Conservation (phyloP, 495 filamentous ascomycete species). For the Penicillium pancosmium region DNA sequence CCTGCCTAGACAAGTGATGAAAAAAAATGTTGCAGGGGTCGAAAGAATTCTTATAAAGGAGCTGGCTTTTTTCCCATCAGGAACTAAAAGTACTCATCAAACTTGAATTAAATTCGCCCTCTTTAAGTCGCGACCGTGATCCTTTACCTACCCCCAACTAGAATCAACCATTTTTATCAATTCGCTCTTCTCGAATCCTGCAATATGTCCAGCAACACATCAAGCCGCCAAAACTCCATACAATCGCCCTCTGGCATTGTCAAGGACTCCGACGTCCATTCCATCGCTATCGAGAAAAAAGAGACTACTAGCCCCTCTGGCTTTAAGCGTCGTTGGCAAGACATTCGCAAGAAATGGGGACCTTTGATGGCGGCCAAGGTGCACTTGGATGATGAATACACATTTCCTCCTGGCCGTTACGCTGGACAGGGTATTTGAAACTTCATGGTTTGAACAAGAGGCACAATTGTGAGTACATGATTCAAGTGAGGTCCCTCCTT, state of each 20-base stretch:
- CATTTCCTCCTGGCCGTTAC: slow-evolving; percentile 31
- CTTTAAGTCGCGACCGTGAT: no score
- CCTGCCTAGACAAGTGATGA: background rate
- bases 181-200: background rate
- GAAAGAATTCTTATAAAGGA: background rate
- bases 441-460: background rate
- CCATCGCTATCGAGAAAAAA: background rate
- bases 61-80: background rate
- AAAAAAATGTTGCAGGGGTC: background rate
- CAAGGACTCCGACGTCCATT: background rate
- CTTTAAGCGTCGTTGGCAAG: slow-evolving; percentile 18
- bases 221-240: background rate
- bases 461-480: background rate
- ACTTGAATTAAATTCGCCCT: background rate
- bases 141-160: background rate
- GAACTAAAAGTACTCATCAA: background rate
- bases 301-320: background rate
- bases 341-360: slow-evolving; percentile 29
- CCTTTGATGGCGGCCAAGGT: slow-evolving; percentile 31
- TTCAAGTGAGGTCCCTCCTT: no score
- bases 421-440: slow-evolving; percentile 26
- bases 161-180: background rate
- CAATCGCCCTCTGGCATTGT: background rate
- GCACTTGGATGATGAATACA: slow-evolving; percentile 34
- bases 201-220: background rate